A percentile compares a stretch with the other conserved stretches of the same genome.
These are phyloP conservation scores for Clarkia xantiana DNA, from an alignment of 345 rosid genomes.

Conservation along the genomic window DNA sequence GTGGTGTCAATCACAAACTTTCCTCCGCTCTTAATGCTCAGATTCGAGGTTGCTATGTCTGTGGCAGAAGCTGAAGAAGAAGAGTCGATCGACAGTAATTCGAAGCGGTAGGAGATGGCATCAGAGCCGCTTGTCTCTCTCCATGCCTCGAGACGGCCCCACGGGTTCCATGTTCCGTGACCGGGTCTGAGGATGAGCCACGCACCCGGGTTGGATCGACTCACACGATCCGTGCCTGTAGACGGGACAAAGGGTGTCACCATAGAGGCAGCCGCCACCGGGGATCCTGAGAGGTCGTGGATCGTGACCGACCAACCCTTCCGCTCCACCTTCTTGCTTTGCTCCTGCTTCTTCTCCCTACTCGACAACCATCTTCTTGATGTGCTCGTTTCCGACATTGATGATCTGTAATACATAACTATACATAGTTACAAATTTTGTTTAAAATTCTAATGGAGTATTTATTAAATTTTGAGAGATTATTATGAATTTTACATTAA, in stretches of 20 bases:
- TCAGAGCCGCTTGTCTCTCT: slow-evolving; percentile 41
- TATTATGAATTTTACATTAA: too few species aligned
- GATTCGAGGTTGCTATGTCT: slow-evolving; percentile 22
- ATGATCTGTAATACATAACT: too few species aligned
- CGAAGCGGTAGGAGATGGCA: slow-evolving; percentile 62
- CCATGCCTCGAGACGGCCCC: slow-evolving; percentile 97
- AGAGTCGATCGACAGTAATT: slow-evolving; percentile 60
- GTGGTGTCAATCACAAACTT: slow-evolving; percentile 64
- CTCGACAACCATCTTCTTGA: slow-evolving; percentile 30
- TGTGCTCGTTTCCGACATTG: slow-evolving; percentile 28
- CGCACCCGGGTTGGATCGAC: slow-evolving; percentile 76
- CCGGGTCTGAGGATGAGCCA: slow-evolving; percentile 87
- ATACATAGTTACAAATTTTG: too few species aligned
- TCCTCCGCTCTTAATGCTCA: slow-evolving; percentile 63
- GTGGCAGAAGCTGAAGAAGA: slow-evolving; percentile 21
- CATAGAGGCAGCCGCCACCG: slow-evolving; percentile 96
- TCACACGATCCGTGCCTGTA: slow-evolving; percentile 70
- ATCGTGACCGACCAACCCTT: slow-evolving; percentile 90
- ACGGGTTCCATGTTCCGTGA: slow-evolving; percentile 79
- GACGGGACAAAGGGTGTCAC: slow-evolving; percentile 94
- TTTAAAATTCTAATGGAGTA: too few species aligned
- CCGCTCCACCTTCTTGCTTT: slow-evolving; percentile 50
- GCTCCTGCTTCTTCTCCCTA: slow-evolving; percentile 33
- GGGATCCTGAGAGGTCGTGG: slow-evolving; percentile 94
- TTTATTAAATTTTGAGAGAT: too few species aligned